Evolutionary conservation across 1,139 yeast genomes (phyloP).

Genomic region (Blastobotrys capitulatus): DNA sequence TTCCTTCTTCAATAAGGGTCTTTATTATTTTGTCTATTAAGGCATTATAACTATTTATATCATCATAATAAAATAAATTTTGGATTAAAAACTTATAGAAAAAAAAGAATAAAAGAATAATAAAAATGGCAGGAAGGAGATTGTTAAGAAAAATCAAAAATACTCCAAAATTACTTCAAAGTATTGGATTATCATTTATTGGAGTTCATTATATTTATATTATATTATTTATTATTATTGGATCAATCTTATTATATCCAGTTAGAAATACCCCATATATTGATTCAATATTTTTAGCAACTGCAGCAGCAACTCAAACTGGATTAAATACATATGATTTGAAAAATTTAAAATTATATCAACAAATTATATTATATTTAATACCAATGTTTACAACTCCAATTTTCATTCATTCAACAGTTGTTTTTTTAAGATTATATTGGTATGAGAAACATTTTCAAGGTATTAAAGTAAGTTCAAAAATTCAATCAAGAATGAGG

Average conservation of each 20-base stretch:
- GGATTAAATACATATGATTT: constrained; percentile 79
- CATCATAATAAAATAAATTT: too few relatives aligned
- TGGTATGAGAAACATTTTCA: constrained; percentile 90
- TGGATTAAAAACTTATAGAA: too few relatives aligned
- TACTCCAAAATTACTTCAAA: not conserved
- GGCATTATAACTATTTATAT: too few relatives aligned
- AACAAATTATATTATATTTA: constrained; percentile 48
- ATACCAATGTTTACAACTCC: constrained; percentile 72
- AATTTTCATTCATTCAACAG: constrained; percentile 75
- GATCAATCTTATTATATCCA: constrained; percentile 74
- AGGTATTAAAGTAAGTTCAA: constrained; percentile 69
- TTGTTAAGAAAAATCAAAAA: not conserved
- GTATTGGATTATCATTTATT: constrained; percentile 46
- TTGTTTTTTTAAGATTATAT: constrained; percentile 74
- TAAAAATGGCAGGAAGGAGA: not conserved
- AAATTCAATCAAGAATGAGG: constrained; percentile 71
- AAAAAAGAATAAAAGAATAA: not conserved
- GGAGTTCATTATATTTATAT: constrained; percentile 55
- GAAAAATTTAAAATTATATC: constrained; percentile 59
- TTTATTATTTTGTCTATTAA: too few relatives aligned
- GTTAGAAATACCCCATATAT: constrained; percentile 58
- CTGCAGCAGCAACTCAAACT: constrained; percentile 83
- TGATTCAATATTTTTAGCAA: constrained; percentile 70
- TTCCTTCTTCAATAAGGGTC: too few relatives aligned
- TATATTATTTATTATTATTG: constrained; percentile 39